Evolutionary conservation across 192 early-diverging fungal genomes (phyloP).

Genomic region (Coemansia reversa): DNA sequence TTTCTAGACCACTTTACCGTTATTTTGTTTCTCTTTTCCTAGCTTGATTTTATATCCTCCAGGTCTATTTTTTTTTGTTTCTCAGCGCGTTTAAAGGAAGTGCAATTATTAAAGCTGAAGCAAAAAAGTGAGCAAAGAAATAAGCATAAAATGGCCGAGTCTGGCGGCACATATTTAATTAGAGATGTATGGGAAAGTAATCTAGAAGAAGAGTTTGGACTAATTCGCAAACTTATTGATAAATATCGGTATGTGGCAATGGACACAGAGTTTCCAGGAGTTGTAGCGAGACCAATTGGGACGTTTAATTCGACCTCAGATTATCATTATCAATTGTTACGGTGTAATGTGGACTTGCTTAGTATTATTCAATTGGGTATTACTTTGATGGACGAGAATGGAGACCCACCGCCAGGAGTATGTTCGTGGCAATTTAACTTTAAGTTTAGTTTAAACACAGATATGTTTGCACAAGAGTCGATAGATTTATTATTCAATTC

Average conservation of each 20-base stretch:
- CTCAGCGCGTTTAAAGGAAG: too few species aligned
- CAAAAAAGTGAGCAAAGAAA: too few species aligned
- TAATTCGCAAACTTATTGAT: slow-evolving; percentile 84
- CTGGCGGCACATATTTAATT: slow-evolving; percentile 53
- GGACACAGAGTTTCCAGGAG: slow-evolving; percentile 99
- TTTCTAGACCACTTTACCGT: too few species aligned
- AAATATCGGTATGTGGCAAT: slow-evolving; percentile 94
- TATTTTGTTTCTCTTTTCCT: too few species aligned
- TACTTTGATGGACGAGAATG: slow-evolving; percentile 85
- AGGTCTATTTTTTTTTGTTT: too few species aligned
- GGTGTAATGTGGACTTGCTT: slow-evolving; percentile 97
- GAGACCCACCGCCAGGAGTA: slow-evolving; percentile 77
- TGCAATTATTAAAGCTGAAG: too few species aligned
- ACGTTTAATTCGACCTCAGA: slow-evolving; percentile 93
- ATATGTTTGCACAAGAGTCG: slow-evolving; percentile 99
- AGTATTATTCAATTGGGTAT: slow-evolving; percentile 99
- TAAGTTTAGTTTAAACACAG: slow-evolving; percentile 89
- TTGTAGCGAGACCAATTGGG: slow-evolving; percentile 97
- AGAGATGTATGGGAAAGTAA: slow-evolving; percentile 93
- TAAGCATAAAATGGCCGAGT: slow-evolving; percentile 2
- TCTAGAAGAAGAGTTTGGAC: slow-evolving; percentile 88
- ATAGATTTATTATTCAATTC: slow-evolving; percentile 96
- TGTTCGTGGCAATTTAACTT: slow-evolving; percentile 99
- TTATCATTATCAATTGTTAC: slow-evolving; percentile 96
- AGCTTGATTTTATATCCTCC: too few species aligned